Base-by-base conservation (phyloP, 2,329 filamentous ascomycete species). In the Verticillium dahliae region DNA sequence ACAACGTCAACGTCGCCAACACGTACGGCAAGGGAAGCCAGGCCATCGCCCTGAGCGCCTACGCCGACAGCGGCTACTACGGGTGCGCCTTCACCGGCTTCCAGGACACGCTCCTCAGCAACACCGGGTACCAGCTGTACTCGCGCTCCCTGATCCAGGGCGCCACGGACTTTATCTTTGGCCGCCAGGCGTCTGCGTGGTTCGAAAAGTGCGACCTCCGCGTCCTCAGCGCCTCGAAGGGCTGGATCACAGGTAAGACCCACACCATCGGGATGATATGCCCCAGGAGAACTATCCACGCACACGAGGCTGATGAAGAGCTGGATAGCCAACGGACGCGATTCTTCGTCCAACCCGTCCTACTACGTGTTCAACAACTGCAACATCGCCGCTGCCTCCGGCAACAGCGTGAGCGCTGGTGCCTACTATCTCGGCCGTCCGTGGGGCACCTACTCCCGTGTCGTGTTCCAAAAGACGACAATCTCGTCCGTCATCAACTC, bases 1-100 rank as follows among this genome's bases (percentile, higher is more conserved):
- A 89, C 75, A 89, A 89, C 65, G 76, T 89, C 69, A 85, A 81
- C 60, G 72, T 82, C 11, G 71, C 73, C 13, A 82, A 82, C 65
- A 74, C 73, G 0, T 79, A 77, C 60, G 80, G 80, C 80, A 67
- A 84, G 82, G 4, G 71, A 71, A 52, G 74, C 78, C 60, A 77
- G 65, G 80, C 80, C 38, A 73, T 82, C 18, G 80, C 80, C 3
- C 65, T 82, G 14, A 76, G 74, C 18, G 78, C 79, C 0, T 76
- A 78, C 59, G 72, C 71, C 7, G 69, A 76, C 61, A 75, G 76
- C 60, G 80, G 78, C 4, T 82, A 78, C 66, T 83, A 83, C 62
- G 81, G 75, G 5, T 75, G 75, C 59, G 68, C 72, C 2, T 72
- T 83, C 37, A 73, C 72, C 33, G 81, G 80, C 0, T 83, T 74